Evolutionary conservation across 1,284 basidiomycete genomes (phyloP).

Genomic region (Schizophyllum amplum): DNA sequence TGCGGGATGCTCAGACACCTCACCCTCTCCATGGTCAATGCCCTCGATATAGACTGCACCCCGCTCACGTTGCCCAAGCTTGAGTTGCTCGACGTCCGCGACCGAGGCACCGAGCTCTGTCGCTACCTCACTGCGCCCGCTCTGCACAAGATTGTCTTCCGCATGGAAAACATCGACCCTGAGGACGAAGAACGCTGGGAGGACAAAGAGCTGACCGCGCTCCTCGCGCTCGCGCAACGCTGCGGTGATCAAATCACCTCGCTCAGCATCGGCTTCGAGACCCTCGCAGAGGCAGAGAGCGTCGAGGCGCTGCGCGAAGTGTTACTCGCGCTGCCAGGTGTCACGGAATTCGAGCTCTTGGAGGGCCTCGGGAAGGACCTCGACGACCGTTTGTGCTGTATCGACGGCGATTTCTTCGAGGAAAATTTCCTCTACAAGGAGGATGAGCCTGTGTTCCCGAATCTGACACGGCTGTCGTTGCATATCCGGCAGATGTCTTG

Average conservation of each 20-base stretch:
- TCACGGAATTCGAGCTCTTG: not conserved
- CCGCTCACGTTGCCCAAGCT: not conserved
- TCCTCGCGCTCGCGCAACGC: not conserved
- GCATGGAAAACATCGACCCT: not conserved
- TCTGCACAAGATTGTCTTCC: not conserved
- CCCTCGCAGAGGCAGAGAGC: not conserved
- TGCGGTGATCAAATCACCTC: not conserved
- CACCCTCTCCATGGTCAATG: not conserved
- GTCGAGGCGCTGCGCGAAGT: not conserved
- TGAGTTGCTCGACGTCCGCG: not conserved
- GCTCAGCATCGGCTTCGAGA: not conserved
- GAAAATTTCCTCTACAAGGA: too few species aligned
- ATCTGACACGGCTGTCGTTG: not conserved
- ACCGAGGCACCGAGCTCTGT: not conserved
- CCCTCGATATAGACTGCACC: not conserved
- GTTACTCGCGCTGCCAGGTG: not conserved
- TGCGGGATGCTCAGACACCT: not conserved
- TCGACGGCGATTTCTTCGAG: too few species aligned
- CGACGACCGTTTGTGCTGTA: not conserved
- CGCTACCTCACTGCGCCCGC: not conserved
- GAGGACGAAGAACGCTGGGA: not conserved
- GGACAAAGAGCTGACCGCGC: not conserved
- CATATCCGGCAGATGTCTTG: not conserved
- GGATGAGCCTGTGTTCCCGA: not conserved
- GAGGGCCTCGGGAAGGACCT: not conserved